Evolutionary conservation across 1,139 yeast species (phyloP).

Genomic region (Meyerozyma sp.): DNA sequence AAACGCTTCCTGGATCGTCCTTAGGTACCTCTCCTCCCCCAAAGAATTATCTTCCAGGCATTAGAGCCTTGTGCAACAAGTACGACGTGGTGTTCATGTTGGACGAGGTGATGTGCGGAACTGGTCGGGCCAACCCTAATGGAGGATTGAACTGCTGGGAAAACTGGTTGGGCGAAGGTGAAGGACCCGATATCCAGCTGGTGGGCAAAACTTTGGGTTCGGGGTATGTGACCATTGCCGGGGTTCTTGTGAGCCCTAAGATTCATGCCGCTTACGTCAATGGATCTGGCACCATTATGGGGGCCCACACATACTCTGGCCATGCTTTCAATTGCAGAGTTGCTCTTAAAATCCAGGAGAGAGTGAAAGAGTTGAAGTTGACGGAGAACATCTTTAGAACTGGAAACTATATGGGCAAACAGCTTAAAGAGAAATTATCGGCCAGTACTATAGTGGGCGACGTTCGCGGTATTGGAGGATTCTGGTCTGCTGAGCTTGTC

Average conservation of each 20-base stretch:
- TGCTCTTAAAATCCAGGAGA: constrained; percentile 54
- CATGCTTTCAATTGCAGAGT: constrained; percentile 57
- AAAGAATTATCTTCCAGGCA: constrained; percentile 52
- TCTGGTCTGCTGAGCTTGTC: constrained; percentile 56
- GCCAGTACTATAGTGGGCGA: constrained; percentile 44
- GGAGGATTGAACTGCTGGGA: constrained; percentile 46
- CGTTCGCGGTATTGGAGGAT: constrained; percentile 58
- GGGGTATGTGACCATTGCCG: constrained; percentile 60
- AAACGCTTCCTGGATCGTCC: constrained; percentile 56
- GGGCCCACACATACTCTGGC: constrained; percentile 60
- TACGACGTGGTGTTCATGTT: constrained; percentile 53
- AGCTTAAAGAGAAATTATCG: constrained; percentile 25
- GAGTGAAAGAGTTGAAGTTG: constrained; percentile 37
- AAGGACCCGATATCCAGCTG: constrained; percentile 56
- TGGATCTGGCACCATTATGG: constrained; percentile 40
- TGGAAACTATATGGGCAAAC: constrained; percentile 46
- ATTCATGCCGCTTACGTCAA: constrained; percentile 38
- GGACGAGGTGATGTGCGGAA: constrained; percentile 67
- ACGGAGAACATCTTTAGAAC: constrained; percentile 43
- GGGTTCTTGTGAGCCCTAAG: constrained; percentile 49
- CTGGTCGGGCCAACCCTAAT: constrained; percentile 41
- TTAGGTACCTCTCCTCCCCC: constrained; percentile 54
- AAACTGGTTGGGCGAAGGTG: constrained; percentile 34
- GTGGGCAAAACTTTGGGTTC: constrained; percentile 64
- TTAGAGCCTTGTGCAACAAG: constrained; percentile 49